Conservation (phyloP, 106 monocot species). For the Dendrobium huoshanense region DNA sequence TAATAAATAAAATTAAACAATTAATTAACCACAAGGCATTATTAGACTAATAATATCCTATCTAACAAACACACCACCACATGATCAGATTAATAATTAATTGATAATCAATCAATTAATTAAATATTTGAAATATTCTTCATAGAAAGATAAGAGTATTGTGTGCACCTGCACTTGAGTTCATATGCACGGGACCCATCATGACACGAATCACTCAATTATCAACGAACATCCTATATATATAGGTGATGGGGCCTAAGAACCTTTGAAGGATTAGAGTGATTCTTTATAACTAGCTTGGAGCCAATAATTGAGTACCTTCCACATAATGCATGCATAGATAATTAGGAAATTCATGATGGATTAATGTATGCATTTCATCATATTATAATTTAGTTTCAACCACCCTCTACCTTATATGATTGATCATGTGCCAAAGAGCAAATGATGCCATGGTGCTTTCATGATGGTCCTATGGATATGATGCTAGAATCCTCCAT, state of each 20-base stretch:
- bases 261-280: not conserved
- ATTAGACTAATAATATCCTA: not conserved
- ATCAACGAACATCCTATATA: not conserved
- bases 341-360: not conserved
- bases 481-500: not conserved
- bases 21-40: too few species aligned
- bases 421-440: not conserved
- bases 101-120: not conserved
- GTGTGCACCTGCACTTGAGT: not conserved
- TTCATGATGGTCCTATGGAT: not conserved
- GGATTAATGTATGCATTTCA: not conserved
- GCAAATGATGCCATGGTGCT: not conserved
- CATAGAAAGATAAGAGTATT: not conserved
- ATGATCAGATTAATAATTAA: constrained; percentile 2
- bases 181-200: not conserved
- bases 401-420: constrained; percentile 1
- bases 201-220: not conserved
- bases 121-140: not conserved
- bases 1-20: too few species aligned
- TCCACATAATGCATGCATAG: not conserved
- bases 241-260: not conserved
- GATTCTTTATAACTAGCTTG: not conserved
- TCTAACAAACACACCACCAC: not conserved
- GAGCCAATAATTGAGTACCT: not conserved
- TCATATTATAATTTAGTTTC: not conserved